A percentile compares a stretch with the other conserved stretches of the same genome.
phyloP scores from a whole-genome alignment of 768 basidiomycete genomes.

The Lepiota brunneoincarnata region DNA sequence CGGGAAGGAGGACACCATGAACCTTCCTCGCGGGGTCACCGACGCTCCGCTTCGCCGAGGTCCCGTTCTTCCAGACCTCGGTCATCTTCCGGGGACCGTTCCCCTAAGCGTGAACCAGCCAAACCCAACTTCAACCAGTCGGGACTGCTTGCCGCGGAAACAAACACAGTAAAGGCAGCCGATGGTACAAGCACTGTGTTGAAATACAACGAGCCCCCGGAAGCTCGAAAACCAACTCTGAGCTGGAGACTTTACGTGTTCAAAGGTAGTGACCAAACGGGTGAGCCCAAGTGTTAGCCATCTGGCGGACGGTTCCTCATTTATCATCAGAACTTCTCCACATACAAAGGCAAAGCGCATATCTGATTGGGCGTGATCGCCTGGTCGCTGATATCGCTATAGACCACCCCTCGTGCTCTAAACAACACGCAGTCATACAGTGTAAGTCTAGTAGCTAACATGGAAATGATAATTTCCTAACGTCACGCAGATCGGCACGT shows the following conservation, averaged over 20 bases:
- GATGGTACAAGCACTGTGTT: constrained; percentile 82
- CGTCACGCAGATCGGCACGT: constrained; percentile 68
- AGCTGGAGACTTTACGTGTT: constrained; percentile 98
- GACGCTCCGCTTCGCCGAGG: constrained; percentile 66
- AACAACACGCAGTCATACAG: constrained; percentile 97
- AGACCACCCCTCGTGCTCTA: constrained; percentile 97
- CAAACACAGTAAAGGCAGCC: constrained; percentile 78
- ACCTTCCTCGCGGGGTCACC: constrained; percentile 23
- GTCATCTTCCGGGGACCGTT: constrained; percentile 36
- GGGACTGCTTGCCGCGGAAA: constrained; percentile 92
- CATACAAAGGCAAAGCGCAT: constrained; percentile 91
- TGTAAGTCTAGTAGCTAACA: constrained; percentile 43
- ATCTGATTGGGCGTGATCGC: constrained; percentile 88
- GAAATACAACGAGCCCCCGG: constrained; percentile 98
- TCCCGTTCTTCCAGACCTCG: constrained; percentile 40
- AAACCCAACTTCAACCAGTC: constrained; percentile 91
- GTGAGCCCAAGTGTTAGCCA: constrained; percentile 43
- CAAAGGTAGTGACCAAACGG: constrained; percentile 90
- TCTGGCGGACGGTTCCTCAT: neutral
- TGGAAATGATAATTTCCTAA: constrained; percentile 6
- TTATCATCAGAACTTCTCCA: constrained; percentile 75
- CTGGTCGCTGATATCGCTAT: constrained; percentile 83
- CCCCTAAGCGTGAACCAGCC: constrained; percentile 38
- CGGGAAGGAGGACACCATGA: constrained; percentile 25
- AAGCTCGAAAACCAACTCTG: constrained; percentile 86